Conservation (phyloP, 345 rosid genomes). For the Physaria fendleri region DNA sequence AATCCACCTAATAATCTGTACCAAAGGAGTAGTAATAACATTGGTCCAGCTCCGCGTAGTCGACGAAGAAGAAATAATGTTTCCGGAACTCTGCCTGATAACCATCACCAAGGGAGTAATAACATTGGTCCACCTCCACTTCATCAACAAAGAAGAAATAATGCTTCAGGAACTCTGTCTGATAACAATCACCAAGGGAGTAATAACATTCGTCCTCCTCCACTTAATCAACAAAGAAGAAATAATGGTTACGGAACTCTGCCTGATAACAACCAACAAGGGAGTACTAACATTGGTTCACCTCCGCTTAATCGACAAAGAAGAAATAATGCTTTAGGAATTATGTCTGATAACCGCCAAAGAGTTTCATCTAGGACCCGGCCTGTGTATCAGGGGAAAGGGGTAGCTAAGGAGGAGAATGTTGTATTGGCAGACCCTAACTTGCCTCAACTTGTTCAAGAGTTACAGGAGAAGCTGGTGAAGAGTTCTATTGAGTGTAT, state of each 20-base stretch:
- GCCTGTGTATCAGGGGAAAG: conserved; percentile 36
- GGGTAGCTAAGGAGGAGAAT: conserved; percentile 28
- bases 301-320: conserved; percentile 30
- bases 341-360: conserved; percentile 27
- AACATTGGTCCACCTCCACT: conserved; percentile 12
- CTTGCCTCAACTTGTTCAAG: conserved; percentile 87
- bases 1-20: conserved; percentile 5
- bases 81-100: too few relatives aligned
- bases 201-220: not conserved
- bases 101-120: conserved; percentile 8
- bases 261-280: conserved; percentile 22
- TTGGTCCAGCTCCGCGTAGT: conserved; percentile 21
- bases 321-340: conserved; percentile 28
- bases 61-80: conserved; percentile 32
- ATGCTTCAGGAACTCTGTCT: too few relatives aligned
- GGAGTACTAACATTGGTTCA: conserved; percentile 15
- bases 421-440: conserved; percentile 40
- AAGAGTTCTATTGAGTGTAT: conserved; percentile 81
- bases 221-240: conserved; percentile 30
- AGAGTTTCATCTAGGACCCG: conserved; percentile 33
- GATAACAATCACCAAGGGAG: conserved; percentile 18
- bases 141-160: conserved; percentile 31
- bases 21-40: not conserved
- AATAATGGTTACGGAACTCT: conserved; percentile 22
- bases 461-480: conserved; percentile 75